Base-by-base conservation (phyloP, 2,329 filamentous ascomycete genomes). In the Colletotrichum agaves region DNA sequence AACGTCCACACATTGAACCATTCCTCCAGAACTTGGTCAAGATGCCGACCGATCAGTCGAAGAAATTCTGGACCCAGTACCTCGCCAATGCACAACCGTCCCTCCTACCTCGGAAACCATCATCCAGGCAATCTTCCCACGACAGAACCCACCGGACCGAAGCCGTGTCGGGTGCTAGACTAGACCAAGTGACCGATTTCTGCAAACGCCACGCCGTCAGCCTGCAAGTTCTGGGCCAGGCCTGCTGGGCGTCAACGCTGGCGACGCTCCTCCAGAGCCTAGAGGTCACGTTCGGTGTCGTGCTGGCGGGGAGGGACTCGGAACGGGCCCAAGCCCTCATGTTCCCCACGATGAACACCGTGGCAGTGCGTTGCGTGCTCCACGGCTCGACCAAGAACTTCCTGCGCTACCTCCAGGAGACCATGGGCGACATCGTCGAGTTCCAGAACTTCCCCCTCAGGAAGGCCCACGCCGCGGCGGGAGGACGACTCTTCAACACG, bases 261-360 rank as follows among this genome's bases (percentile, higher is more conserved):
- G 89, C 93, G 1, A 84, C 86, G 0, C 83, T 88, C 52, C 83
- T 87, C 1, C 79, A 83, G 3, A 87, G 86, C 0, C 84, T 97
- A 0, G 94, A 97, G 71, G 86, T 97, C 4, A 85, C 89, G 0
- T 97, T 96, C 74, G 95, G 95, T 1, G 87, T 93, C 0, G 91
- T 98, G 1, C 82, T 97, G 12, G 94, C 93, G 0, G 94, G 95
- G 15, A 87, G 95, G n/a, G 93, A 96, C 63, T 89, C 88, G 10
- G 90, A 92, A 50, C 85, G 87, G 15, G 86, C 88, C 0, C 87
- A 91, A 47, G 78, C 87, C 27, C 78, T 95, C 12, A 84, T 94
- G 74, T 98, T 97, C 73, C 95, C 94, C 0, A 93, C 92, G 0
- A 97, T 98, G 92, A 98, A 97, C 74, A 97, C 94, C 0, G 89